Base-by-base conservation (phyloP, 352 stramenopile genomes). In the Globisporangium apiculatum region DNA sequence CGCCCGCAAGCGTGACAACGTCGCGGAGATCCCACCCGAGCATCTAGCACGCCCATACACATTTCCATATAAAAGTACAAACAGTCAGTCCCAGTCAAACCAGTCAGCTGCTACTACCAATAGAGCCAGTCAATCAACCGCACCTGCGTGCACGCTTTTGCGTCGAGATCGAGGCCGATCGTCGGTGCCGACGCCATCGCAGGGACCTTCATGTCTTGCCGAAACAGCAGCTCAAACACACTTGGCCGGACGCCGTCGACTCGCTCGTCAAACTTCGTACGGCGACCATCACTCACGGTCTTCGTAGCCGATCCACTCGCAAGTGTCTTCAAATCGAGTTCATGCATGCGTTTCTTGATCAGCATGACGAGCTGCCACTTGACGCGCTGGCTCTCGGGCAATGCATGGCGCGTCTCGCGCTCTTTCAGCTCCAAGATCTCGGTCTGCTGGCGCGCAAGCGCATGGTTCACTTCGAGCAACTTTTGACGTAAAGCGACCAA, bases 361-460 rank as follows among this genome's bases (percentile, higher is more conserved):
- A 73, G 60, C 31, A 67, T 72, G 37, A 88, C 70, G 42, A 88
- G 57, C 47, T 88, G 76, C 65, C 67, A 75, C 59, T 83, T 88
- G 42, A 91, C 64, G 7, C 80, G 72, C 48, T 86, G 74, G 14
- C 72, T 76, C 62, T 91, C 80, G 18, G 79, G 76, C 0, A 85
- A 57, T 5, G 76, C 71, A 56, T 88, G 78, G 18, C 80, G 75
- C 51, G 78, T 59, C 52, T 91, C 80, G 5, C 68, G 76, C 51
- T 91, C 80, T 63, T 87, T 72, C 18, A 88, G 65, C 18, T 73
- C 67, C 46, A 91, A 56, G 55, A 88, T 80, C 52, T 87, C 77
- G 2, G 76, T 79, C 40, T 88, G 72, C 57, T 86, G 76, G 14
- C 76, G 72, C 10, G 74, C 76, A 31, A 91, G 62, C 5, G 76